Evolutionary conservation across 108 stramenopile species (phyloP).

Genomic region (Bacterosira constricta): DNA sequence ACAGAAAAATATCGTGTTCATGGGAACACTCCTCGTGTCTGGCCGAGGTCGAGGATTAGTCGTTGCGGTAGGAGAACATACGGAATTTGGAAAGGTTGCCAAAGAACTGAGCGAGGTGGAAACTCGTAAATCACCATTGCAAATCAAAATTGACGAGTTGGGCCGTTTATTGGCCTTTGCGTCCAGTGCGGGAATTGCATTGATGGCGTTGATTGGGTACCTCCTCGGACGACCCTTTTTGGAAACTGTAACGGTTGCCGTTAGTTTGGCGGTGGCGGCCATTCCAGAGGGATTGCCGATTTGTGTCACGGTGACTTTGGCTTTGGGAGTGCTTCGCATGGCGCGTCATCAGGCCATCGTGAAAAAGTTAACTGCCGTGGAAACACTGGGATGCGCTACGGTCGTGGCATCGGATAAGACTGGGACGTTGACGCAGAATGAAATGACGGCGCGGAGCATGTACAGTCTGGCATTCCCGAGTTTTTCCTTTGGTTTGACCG

Average conservation of each 20-base stretch:
- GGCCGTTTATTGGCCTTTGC: constrained; percentile 82
- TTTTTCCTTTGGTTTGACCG: constrained; percentile 71
- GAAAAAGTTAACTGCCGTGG: constrained; percentile 94
- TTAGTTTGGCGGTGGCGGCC: constrained; percentile 98
- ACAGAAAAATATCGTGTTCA: constrained; percentile 92
- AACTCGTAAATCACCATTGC: constrained; percentile 87
- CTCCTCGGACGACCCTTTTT: constrained; percentile 82
- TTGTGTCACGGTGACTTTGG: constrained; percentile 89
- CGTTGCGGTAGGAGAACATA: constrained; percentile 81
- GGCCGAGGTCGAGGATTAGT: constrained; percentile 93
- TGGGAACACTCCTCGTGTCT: constrained; percentile 90
- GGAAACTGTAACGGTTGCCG: constrained; percentile 92
- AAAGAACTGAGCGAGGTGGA: constrained; percentile 81
- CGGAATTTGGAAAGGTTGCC: constrained; percentile 94
- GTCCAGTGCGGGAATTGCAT: constrained; percentile 79
- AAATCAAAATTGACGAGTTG: constrained; percentile 96
- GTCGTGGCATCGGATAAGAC: constrained; percentile 97
- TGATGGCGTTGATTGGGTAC: constrained; percentile 88
- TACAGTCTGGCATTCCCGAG: constrained; percentile 73
- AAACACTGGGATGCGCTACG: constrained; percentile 94
- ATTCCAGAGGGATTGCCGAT: constrained; percentile 95
- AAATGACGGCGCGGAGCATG: constrained; percentile 87
- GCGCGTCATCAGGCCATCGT: constrained; percentile 90
- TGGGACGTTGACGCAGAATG: constrained; percentile 96
- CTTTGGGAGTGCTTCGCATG: constrained; percentile 94